Evolutionary conservation across 331 rosid species (phyloP).

Genomic region (Rosa hybrid): DNA sequence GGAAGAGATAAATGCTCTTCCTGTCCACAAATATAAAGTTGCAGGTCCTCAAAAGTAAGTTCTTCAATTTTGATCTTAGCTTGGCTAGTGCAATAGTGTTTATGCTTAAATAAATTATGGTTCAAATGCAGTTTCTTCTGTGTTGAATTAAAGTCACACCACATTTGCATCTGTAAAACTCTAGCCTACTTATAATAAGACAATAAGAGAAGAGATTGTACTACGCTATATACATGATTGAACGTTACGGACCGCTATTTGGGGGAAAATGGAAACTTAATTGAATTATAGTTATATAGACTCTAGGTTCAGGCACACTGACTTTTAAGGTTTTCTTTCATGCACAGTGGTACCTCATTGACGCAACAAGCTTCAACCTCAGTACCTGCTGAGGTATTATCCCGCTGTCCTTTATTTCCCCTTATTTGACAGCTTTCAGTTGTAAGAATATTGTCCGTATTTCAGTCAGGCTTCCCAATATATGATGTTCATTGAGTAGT

Average conservation of each 20-base stretch:
- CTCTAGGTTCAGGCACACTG: neutral
- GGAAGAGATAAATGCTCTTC: constrained; percentile 93
- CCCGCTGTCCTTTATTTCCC: neutral
- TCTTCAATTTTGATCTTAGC: constrained; percentile 3
- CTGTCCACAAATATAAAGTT: constrained; percentile 88
- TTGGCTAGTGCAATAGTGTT: neutral
- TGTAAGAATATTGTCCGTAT: neutral
- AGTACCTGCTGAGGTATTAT: constrained; percentile 62
- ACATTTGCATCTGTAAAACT: neutral
- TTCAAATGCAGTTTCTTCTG: neutral
- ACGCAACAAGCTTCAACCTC: constrained; percentile 68
- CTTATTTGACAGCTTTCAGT: too few relatives aligned
- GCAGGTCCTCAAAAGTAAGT: constrained; percentile 70
- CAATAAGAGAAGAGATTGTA: too few relatives aligned
- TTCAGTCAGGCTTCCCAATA: neutral
- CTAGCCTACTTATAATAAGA: neutral
- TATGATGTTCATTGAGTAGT: neutral
- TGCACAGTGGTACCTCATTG: constrained; percentile 44
- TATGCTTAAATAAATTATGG: neutral
- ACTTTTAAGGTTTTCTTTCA: constrained; percentile 16
- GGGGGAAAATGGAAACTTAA: neutral
- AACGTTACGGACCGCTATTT: neutral
- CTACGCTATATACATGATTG: neutral
- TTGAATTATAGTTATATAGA: neutral
- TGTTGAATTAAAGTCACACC: neutral